Evolutionary conservation across 2,329 filamentous ascomycete genomes (phyloP), one percentile per base, ranked within the genome.

Genomic region (Biscogniauxia marginata): DNA sequence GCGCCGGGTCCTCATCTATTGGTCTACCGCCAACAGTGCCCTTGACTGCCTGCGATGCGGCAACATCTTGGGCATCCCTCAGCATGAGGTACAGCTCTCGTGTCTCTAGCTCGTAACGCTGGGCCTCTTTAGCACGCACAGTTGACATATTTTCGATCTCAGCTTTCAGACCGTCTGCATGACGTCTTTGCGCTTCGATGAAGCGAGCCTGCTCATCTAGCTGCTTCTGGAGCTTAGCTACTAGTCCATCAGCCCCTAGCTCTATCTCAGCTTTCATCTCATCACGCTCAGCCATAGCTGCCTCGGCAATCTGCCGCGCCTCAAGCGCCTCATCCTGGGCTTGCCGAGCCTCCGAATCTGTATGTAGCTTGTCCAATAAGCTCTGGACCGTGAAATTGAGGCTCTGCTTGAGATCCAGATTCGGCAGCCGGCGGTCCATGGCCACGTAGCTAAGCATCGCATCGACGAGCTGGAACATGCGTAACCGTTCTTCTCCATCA

Each of bases 401-500:
- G 70, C 92, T 96, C 73, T 98, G 93, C 78, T 97, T 97, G 57
- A 99, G 84, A 72, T 99, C 95, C 86, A 98, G 93, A 74, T 99
- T 93, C 43, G 95, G 95, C 62, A 98, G 75, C 61, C 95, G 84
- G 69, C 95, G 85, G 74, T 99, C 95, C 93, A 99, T 99, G 66
- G 93, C 93, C 60, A 99, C 93, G 74, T 98, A 98, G 74, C 92
- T 96, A 63, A 99, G 85, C 92, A 98, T 98, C n/a, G 91, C 88
- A 74, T 99, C 95, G 23, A 98, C 93, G 23, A 99, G 84, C 77
- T 98, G 95, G 76, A 98, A 99, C 88, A 97, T 95, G 49, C 91
- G 87, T 59, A 97, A 76, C 13, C 92, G 86, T 74, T 99, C 95
- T 70, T 98, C 95, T 49, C 89, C 89, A 66, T 96, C 91, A 62